phyloP scores from a whole-genome alignment of 2,329 filamentous ascomycete genomes.

The Botrytis paeoniae region DNA sequence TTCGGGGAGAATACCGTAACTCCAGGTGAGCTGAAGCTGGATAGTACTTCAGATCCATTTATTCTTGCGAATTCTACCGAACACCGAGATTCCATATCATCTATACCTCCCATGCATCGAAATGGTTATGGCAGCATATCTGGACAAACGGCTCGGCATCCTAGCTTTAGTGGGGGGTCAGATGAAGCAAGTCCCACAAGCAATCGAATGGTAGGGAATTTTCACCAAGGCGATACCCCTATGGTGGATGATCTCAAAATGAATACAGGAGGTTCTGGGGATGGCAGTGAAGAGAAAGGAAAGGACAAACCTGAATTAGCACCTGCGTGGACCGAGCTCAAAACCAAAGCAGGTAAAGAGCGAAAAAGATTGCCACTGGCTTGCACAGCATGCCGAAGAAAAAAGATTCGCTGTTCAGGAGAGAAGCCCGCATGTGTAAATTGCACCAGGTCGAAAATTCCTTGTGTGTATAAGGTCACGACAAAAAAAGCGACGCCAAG shows the following conservation, averaged over 20 bases:
- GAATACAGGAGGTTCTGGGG: slow-evolving; percentile 45
- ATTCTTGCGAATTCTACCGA: slow-evolving; percentile 27
- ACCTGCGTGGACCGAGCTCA: slow-evolving; percentile 76
- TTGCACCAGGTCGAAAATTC: slow-evolving; percentile 85
- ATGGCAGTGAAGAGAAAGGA: slow-evolving; percentile 54
- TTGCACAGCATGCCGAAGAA: slow-evolving; percentile 91
- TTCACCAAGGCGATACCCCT: slow-evolving; percentile 28
- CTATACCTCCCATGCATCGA: slow-evolving; percentile 27
- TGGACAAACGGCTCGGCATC: slow-evolving; percentile 24
- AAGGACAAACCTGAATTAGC: slow-evolving; percentile 57
- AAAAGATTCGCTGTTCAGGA: slow-evolving; percentile 97
- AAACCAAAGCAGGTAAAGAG: slow-evolving; percentile 93
- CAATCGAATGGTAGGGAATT: slow-evolving; percentile 27
- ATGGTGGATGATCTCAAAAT: slow-evolving; percentile 56
- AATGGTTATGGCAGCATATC: slow-evolving; percentile 29
- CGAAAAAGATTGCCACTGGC: slow-evolving; percentile 88
- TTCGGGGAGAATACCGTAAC: slow-evolving; percentile 42
- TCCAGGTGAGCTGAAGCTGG: slow-evolving; percentile 35
- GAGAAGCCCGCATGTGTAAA: slow-evolving; percentile 98
- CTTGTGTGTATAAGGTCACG: slow-evolving; percentile 96
- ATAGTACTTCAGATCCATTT: slow-evolving; percentile 30
- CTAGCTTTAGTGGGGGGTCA: slow-evolving; percentile 35
- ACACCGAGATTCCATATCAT: slow-evolving; percentile 30
- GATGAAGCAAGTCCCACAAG: slow-evolving; percentile 37
- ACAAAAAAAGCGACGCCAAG: slow-evolving; percentile 89